A percentile compares a stretch with the other conserved stretches of the same genome.
phyloP scores from a whole-genome alignment of 768 basidiomycete genomes.

The Leccinum fibrillosum region DNA sequence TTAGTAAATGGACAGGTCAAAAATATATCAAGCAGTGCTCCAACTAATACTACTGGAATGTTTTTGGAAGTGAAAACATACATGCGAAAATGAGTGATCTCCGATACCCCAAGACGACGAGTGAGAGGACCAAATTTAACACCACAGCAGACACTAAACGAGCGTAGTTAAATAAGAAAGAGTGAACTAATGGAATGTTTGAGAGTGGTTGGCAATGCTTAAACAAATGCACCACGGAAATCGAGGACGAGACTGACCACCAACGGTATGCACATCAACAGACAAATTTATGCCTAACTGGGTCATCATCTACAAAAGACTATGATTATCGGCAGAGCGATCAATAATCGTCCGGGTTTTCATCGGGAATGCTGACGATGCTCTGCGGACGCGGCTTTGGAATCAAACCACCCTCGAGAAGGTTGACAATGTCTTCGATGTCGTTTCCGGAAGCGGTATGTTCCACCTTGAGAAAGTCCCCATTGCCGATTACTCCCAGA shows the following conservation, averaged over 20 bases:
- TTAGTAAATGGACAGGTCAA: neutral
- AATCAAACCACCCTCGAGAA: conserved; percentile 47
- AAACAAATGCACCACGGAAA: neutral
- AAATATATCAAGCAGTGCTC: conserved; percentile 17
- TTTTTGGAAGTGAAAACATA: conserved; percentile 3
- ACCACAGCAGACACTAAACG: conserved; percentile 30
- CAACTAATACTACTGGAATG: conserved; percentile 13
- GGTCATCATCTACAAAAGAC: conserved; percentile 24
- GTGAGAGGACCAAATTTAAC: conserved; percentile 15
- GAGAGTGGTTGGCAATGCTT: neutral
- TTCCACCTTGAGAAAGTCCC: conserved; percentile 6
- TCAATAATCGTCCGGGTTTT: conserved; percentile 52
- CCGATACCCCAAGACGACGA: conserved; percentile 5
- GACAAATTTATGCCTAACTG: conserved; percentile 18
- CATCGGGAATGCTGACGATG: conserved; percentile 51
- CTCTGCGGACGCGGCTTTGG: conserved; percentile 41
- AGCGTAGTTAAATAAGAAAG: conserved; percentile 29
- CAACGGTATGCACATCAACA: conserved; percentile 23
- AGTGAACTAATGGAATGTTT: conserved; percentile 17
- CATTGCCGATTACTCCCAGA: conserved; percentile 8
- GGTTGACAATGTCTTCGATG: conserved; percentile 62
- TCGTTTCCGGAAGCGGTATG: conserved; percentile 33
- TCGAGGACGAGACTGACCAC: conserved; percentile 12
- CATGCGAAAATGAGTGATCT: conserved; percentile 8
- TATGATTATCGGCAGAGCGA: conserved; percentile 6